Percentiles rank a stretch among this genome's conserved stretches.
phyloP scores from a whole-genome alignment of 2,329 filamentous ascomycete genomes.

The Pseudogymnoascus pannorum region DNA sequence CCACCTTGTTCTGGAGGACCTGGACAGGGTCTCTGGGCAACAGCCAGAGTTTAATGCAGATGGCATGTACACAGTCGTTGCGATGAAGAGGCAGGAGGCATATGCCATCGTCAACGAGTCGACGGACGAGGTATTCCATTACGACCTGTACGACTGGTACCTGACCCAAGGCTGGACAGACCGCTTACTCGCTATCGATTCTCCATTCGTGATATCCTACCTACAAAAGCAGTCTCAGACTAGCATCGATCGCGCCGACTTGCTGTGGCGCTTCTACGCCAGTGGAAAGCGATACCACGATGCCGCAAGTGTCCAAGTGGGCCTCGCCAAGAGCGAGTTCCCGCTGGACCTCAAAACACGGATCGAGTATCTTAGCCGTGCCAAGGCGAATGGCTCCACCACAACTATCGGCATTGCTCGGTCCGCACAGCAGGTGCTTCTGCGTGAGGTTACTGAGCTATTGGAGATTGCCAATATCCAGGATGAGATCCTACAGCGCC shows the following conservation, averaged over 20 bases:
- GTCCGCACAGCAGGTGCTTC: conserved; percentile 74
- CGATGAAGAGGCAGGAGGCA: conserved; percentile 76
- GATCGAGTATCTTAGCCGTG: conserved; percentile 82
- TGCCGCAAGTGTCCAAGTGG: conserved; percentile 77
- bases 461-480: conserved; percentile 94
- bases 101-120: conserved; percentile 86
- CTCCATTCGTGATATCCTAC: conserved; percentile 79
- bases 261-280: conserved; percentile 88
- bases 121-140: conserved; percentile 89
- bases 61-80: conserved; percentile 66
- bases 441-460: conserved; percentile 76
- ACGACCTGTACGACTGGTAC: conserved; percentile 97
- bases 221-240: conserved; percentile 67
- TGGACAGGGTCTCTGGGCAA: conserved; percentile 63
- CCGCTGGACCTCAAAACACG: conserved; percentile 71
- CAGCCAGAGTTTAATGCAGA: conserved; percentile 65
- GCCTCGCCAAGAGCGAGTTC: conserved; percentile 79
- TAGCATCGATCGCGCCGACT: conserved; percentile 72
- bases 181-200: conserved; percentile 75
- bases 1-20: conserved; percentile 67
- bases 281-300: conserved; percentile 77
- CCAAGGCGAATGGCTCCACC: conserved; percentile 87
- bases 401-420: conserved; percentile 68
- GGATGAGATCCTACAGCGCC: conserved; percentile 75
- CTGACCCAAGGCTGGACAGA: conserved; percentile 77